Conservation (phyloP, 2,329 filamentous ascomycete species). For the Cladosporium cucumerinum region DNA sequence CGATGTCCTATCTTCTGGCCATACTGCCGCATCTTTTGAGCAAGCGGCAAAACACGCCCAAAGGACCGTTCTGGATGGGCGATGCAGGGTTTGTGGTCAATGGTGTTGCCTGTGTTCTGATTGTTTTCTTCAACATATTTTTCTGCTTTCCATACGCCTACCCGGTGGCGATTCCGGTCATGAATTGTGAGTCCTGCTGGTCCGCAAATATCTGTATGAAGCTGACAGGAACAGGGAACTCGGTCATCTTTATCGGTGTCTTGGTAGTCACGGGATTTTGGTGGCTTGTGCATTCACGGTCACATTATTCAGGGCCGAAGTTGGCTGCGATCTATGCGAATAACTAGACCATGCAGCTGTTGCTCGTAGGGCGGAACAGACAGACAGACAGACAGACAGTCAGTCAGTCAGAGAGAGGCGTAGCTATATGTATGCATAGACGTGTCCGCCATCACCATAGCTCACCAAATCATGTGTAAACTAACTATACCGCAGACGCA, state of each 20-base stretch:
- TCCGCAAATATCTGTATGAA: slow-evolving; percentile 34
- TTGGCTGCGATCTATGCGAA: slow-evolving; percentile 27
- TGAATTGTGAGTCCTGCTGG: slow-evolving; percentile 38
- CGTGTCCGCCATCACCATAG: neutral
- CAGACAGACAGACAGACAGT: no score
- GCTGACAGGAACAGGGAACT: slow-evolving; percentile 44
- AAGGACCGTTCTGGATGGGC: slow-evolving; percentile 37
- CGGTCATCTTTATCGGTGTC: slow-evolving; percentile 52
- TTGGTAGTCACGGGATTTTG: slow-evolving; percentile 47
- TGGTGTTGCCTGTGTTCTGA: slow-evolving; percentile 31
- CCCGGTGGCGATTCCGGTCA: slow-evolving; percentile 27
- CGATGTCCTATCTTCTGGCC: slow-evolving; percentile 35
- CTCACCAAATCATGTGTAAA: neutral
- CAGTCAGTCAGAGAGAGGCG: neutral
- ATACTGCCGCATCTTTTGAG: slow-evolving; percentile 36
- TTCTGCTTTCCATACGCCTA: slow-evolving; percentile 37
- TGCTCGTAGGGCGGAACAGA: neutral
- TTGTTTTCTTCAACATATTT: slow-evolving; percentile 37
- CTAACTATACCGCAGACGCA: neutral
- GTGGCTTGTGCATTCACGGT: slow-evolving; percentile 50
- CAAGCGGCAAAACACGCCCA: slow-evolving; percentile 31
- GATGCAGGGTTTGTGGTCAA: slow-evolving; percentile 33
- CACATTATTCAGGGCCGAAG: slow-evolving; percentile 52
- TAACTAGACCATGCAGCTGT: neutral
- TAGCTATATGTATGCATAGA: neutral